Evolutionary conservation across 192 early-diverging fungal species (phyloP), one percentile per base, ranked within the genome.

Genomic region (Podila clonocystis): DNA sequence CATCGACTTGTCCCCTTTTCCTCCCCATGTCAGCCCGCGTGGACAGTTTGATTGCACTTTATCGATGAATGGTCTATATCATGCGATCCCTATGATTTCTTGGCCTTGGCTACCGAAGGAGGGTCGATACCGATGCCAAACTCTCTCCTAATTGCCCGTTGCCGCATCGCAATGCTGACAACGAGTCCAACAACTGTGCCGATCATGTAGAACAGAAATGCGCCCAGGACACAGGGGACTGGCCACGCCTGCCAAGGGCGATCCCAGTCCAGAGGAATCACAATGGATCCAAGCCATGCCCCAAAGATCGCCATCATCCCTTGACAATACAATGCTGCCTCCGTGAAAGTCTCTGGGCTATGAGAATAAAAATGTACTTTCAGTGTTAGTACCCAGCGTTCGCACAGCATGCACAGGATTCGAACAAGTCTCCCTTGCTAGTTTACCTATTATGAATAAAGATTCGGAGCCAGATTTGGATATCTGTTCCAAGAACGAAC

Each of bases 201-300:
- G 22, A 87, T 75, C 45, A 71, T 70, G 59, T 87, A 84, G 26
- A 84, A 84, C 24, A 85, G 38, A 38, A 82, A 87, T 20, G 86
- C 76, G 1, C 82, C 80, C 11, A 87, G 72, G 5, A 87, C 69
- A 70, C 86, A 85, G 17, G 86, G 84, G 30, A 87, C 84, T 2
- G 86, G 86, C 86, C 86, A 87, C 58, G 75, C 83, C 66, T 88
- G 87, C 87, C 87, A 88, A 26, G 86, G 82, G 50, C 85, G 64
- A 63, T 88, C 87, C 87, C 87, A 88, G 70, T 88, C 87, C 72
- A 88, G 63, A 2, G 87, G 87, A 58, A 88, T 82, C 31, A 88
- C 87, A 67, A 88, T 79, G 30, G 87, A 84, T 7, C 87, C 87
- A 20, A 88, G 70, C 87, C 87, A 88, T 29, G 87, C 85, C 24